phyloP scores from a whole-genome alignment of 257 asterid genomes.

The Orobanche coerulescens region DNA sequence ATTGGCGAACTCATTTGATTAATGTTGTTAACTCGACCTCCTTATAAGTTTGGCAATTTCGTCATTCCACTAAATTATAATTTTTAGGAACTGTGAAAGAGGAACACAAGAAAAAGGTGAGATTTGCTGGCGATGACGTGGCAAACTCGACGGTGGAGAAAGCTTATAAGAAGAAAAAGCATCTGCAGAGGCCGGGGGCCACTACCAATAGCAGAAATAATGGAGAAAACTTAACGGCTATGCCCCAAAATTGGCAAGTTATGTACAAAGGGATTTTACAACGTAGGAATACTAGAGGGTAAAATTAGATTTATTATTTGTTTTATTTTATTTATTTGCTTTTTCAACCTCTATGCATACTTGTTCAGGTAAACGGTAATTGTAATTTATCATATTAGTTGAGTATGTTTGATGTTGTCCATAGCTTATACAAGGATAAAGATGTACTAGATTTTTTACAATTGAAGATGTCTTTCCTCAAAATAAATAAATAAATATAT shows the following conservation, averaged over 20 bases:
- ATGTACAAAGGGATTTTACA: slow-evolving; percentile 63
- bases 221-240: slow-evolving; percentile 38
- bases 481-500: too few relatives aligned
- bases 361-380: neutral
- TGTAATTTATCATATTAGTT: neutral
- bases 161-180: neutral
- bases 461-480: too few relatives aligned
- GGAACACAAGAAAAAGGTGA: slow-evolving; percentile 45
- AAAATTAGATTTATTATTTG: neutral
- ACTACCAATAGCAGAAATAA: neutral
- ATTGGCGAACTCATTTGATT: too few relatives aligned
- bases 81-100: slow-evolving; percentile 29
- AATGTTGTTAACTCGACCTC: too few relatives aligned
- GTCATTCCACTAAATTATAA: too few relatives aligned
- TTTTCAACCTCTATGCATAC: neutral
- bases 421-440: too few relatives aligned
- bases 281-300: slow-evolving; percentile 31
- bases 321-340: too few relatives aligned
- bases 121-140: slow-evolving; percentile 35
- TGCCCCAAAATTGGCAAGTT: slow-evolving; percentile 73
- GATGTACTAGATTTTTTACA: too few relatives aligned
- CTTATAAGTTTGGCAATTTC: too few relatives aligned
- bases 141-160: slow-evolving; percentile 10
- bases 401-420: too few relatives aligned
- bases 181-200: neutral